Evolutionary conservation across 495 filamentous ascomycete genomes (phyloP).

Genomic region (Hypoxylon lienhwacheense): DNA sequence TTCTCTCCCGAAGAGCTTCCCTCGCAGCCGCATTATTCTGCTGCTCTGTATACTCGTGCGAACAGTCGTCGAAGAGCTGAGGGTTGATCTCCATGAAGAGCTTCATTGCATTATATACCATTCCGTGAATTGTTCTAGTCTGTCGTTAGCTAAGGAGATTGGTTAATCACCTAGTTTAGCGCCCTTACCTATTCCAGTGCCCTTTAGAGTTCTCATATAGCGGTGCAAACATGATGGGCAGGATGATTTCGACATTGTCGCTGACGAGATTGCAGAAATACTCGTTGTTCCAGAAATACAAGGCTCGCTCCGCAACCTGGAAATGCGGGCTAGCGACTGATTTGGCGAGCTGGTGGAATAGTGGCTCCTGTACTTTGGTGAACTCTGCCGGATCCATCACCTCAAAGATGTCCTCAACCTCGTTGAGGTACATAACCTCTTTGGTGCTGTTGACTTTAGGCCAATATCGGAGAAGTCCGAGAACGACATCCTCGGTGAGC

Average conservation of each 20-base stretch:
- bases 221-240: slow-evolving; percentile 99
- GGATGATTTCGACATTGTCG: slow-evolving; percentile 97
- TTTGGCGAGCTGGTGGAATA: slow-evolving; percentile 96
- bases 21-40: slow-evolving; percentile 84
- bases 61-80: slow-evolving; percentile 97
- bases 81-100: slow-evolving; percentile 99
- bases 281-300: slow-evolving; percentile 99
- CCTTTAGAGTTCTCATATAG: slow-evolving; percentile 99
- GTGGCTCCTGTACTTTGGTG: slow-evolving; percentile 94
- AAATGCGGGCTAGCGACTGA: slow-evolving; percentile 98
- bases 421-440: slow-evolving; percentile 99
- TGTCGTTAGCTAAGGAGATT: slow-evolving; percentile 17
- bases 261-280: slow-evolving; percentile 99
- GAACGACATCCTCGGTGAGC: slow-evolving; percentile 96
- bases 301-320: slow-evolving; percentile 94
- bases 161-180: background rate
- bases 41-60: slow-evolving; percentile 95
- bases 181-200: slow-evolving; percentile 91
- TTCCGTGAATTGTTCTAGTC: slow-evolving; percentile 92
- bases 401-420: slow-evolving; percentile 99
- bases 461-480: slow-evolving; percentile 95
- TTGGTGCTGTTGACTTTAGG: slow-evolving; percentile 99
- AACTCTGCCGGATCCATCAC: slow-evolving; percentile 99
- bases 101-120: slow-evolving; percentile 99
- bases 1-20: slow-evolving; percentile 70